Evolutionary conservation across 176 grass and related monocot genomes (phyloP), one percentile per base, ranked within the genome.

Genomic region (Zizania latifolia): DNA sequence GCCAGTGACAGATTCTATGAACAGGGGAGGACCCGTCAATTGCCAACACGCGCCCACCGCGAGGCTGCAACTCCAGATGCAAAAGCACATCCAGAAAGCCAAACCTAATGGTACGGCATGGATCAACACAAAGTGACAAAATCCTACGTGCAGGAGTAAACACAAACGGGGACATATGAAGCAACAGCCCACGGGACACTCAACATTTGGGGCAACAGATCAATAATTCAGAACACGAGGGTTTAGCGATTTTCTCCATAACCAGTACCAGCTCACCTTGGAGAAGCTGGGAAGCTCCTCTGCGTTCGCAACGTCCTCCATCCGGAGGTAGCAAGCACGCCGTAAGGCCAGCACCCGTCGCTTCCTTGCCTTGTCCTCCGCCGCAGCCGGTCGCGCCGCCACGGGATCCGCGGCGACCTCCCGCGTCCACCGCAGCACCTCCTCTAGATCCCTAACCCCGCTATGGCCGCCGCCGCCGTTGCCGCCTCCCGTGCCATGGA

Each of bases 201-300:
- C 28, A 19, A 23, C 38, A 19, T 70, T 70, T 63, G 79, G 50
- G 55, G 15, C 32, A 74, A 56, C 65, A 79, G 51, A 85, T 57
- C 60, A 29, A 22, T 41, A 76, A 44, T 34, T 54, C 26, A 54
- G 21, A 35, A 37, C 62, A 78, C 14, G n/a, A 82, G 48, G 33
- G 70, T 56, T 83, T 68, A 65, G 54, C 32, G 7, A 35, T 13
- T 48, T 76, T 1, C 37, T 72, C 60, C 4, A 41, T 40, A 66
- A 61, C 26, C 10, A 41, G 44, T n/a, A n/a, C n/a, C n/a, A n/a
- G n/a, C 68, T 81, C 72, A 96, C 93, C 84, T 74, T 68, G 37
- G 57, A 62, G 70, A 89, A 92, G 76, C 72, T 85, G 21, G 93
- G 89, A 59, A 95, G 84, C 62, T 91, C 85, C 16, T 70, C 77